Evolutionary conservation across 352 stramenopile genomes (phyloP), one percentile per base, ranked within the genome.

Genomic region (Phytopythium litorale): DNA sequence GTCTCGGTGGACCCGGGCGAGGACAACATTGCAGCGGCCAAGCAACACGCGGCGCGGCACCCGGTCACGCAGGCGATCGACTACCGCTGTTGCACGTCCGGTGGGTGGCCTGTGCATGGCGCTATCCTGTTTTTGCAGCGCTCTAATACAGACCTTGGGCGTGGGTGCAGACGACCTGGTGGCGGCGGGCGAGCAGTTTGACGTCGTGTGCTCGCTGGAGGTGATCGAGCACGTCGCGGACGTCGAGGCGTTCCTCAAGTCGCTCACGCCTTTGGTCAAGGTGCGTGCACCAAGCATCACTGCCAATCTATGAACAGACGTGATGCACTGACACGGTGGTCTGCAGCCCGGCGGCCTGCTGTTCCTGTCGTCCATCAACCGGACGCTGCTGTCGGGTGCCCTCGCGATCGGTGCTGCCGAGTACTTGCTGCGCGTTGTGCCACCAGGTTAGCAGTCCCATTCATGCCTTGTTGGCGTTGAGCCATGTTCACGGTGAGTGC

Each of bases 351-450:
- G 83, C 32, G 87, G 87, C 7, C 33, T 95, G 56, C 58, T 95
- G 15, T 95, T 95, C 65, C 58, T 95, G 58, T 95, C 87, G 63
- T 90, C 87, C 40, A 92, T 95, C 66, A 95, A 93, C 67, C 84
- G 87, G 49, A 94, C 84, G 9, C 62, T 73, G 28, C 61, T 92
- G 23, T 88, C 87, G 1, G 82, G 76, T 4, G 73, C 77, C 33
- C 66, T 92, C 33, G 81, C 81, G 13, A 88, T 95, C 57, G 84
- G 82, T 53, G 81, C 79, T 56, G 84, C 85, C 15, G 87, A 95
- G 62, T 91, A 93, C 48, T 62, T 94, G 42, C 64, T 95, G 45
- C 71, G 73, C 21, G 75, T 95, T 30, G 72, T 95, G 30, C 87
- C 87, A 5, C 81, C 82, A 67, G 82, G 77, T 76, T 19, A 32